Percentiles rank a stretch among this genome's conserved stretches.
Evolutionary conservation across 2,329 filamentous ascomycete genomes (phyloP).

Genomic region (Proliferodiscus dingleyae): DNA sequence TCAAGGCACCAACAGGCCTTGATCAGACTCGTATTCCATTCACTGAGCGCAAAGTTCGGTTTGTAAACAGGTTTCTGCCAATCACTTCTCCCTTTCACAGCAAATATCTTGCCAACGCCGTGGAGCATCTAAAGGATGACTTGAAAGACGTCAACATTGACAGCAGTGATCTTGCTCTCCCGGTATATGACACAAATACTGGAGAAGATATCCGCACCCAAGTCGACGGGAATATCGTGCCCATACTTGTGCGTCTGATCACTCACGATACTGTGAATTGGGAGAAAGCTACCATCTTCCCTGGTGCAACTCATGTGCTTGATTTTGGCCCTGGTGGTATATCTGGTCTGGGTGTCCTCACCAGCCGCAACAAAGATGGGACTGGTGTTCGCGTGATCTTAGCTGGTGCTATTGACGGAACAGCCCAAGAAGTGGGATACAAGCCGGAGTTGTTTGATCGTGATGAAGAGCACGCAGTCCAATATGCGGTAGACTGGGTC

Average conservation of each 20-base stretch:
- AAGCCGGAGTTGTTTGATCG: slow-evolving; percentile 97
- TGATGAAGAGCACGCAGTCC: slow-evolving; percentile 89
- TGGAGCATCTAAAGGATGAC: slow-evolving; percentile 78
- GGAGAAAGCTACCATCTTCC: slow-evolving; percentile 91
- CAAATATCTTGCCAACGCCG: slow-evolving; percentile 81
- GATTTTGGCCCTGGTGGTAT: slow-evolving; percentile 97
- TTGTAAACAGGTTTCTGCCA: slow-evolving; percentile 93
- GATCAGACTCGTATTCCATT: slow-evolving; percentile 93
- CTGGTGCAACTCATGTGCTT: slow-evolving; percentile 84
- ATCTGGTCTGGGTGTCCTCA: slow-evolving; percentile 90
- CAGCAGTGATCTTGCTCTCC: slow-evolving; percentile 67
- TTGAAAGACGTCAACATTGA: slow-evolving; percentile 77
- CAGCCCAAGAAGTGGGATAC: slow-evolving; percentile 87
- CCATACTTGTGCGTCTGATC: slow-evolving; percentile 83
- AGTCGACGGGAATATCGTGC: slow-evolving; percentile 74
- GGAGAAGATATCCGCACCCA: slow-evolving; percentile 75
- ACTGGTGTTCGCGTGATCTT: slow-evolving; percentile 95
- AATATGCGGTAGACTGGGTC: slow-evolving; percentile 95
- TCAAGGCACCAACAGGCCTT: slow-evolving; percentile 94
- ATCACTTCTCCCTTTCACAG: slow-evolving; percentile 99
- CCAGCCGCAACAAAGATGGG: slow-evolving; percentile 98
- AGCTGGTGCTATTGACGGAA: slow-evolving; percentile 87
- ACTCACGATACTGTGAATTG: slow-evolving; percentile 92
- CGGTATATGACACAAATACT: slow-evolving; percentile 86
- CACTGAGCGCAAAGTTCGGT: slow-evolving; percentile 93